These are phyloP conservation scores for Irpex lacteus DNA, from an alignment of 1,284 basidiomycete species.

Conservation along the genomic window DNA sequence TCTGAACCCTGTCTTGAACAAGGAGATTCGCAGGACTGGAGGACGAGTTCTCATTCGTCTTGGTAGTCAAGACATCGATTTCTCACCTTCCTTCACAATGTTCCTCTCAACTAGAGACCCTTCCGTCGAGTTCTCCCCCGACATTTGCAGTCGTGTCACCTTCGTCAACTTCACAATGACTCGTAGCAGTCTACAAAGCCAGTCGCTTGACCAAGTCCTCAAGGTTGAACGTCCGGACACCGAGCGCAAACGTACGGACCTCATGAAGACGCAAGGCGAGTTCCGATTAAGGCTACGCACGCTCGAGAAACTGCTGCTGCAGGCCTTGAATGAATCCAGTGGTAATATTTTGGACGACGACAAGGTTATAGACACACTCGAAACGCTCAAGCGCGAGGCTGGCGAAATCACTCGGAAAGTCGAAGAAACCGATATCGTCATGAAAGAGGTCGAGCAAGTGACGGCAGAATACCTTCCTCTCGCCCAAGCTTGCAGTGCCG, in stretches of 20 bases:
- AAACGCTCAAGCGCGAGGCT: constrained; percentile 96
- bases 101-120: constrained; percentile 98
- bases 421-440: constrained; percentile 95
- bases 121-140: constrained; percentile 95
- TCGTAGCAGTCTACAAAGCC: constrained; percentile 94
- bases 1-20: constrained; percentile 96
- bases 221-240: constrained; percentile 97
- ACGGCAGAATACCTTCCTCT: constrained; percentile 94
- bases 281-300: constrained; percentile 92
- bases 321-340: constrained; percentile 95
- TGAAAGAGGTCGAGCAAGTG: constrained; percentile 95
- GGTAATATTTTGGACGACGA: constrained; percentile 99
- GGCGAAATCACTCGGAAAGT: constrained; percentile 96
- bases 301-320: constrained; percentile 89
- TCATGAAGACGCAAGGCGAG: constrained; percentile 98
- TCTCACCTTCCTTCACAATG: constrained; percentile 98
- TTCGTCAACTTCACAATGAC: constrained; percentile 99
- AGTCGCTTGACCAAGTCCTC: constrained; percentile 95
- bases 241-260: constrained; percentile 94
- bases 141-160: constrained; percentile 98
- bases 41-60: constrained; percentile 97
- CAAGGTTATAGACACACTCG: constrained; percentile 97
- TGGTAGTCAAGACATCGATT: constrained; percentile 99
- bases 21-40: constrained; percentile 92
- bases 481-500: constrained; percentile 94